phyloP scores from a whole-genome alignment of 2,329 filamentous ascomycete genomes.

The Sphaceloma murrayae region DNA sequence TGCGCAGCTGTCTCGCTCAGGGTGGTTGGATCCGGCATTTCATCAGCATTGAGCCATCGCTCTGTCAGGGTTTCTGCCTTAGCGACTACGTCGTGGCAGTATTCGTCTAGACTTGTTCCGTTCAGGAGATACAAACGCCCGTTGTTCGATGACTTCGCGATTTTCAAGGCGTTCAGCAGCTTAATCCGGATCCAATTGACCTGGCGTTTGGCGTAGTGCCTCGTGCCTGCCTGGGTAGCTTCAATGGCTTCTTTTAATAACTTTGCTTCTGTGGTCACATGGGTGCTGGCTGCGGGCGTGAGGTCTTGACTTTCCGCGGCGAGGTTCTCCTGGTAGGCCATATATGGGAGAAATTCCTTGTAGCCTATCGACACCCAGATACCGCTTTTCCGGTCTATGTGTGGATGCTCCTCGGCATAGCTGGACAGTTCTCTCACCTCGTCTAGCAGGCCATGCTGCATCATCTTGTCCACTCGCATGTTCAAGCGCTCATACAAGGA shows the following conservation, averaged over 20 bases:
- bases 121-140: conserved; percentile 68
- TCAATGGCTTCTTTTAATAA: conserved; percentile 56
- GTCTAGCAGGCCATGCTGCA: conserved; percentile 52
- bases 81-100: conserved; percentile 52
- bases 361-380: conserved; percentile 98
- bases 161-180: conserved; percentile 58
- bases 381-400: conserved; percentile 64
- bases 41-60: conserved; percentile 50
- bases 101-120: conserved; percentile 58
- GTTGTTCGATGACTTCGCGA: conserved; percentile 37
- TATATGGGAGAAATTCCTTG: conserved; percentile 75
- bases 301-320: no score
- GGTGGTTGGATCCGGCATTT: conserved; percentile 41
- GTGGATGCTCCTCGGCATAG: conserved; percentile 37
- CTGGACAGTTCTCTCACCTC: conserved; percentile 50
- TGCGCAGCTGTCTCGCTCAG: conserved; percentile 49
- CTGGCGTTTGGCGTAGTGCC: conserved; percentile 80
- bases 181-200: conserved; percentile 80
- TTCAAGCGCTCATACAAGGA: conserved; percentile 62
- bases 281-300: no score
- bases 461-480: conserved; percentile 73
- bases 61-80: conserved; percentile 55
- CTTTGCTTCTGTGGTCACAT: conserved; percentile 34
- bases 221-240: conserved; percentile 69
- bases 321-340: no score